phyloP scores from a whole-genome alignment of 305 asterid genomes.

The Fraxinus platypoda region DNA sequence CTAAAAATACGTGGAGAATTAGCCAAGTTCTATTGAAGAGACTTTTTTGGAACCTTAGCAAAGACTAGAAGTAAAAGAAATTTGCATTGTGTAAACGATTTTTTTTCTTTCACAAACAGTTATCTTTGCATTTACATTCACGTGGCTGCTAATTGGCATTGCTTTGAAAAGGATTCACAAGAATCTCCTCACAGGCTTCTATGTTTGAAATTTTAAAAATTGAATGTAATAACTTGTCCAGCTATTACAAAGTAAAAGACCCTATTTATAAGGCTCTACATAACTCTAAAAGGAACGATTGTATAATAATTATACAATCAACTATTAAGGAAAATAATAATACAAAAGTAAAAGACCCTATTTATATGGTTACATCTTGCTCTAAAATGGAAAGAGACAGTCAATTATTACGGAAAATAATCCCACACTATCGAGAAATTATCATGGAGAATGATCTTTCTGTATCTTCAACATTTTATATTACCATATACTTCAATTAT shows the following conservation, averaged over 20 bases:
- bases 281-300: no score
- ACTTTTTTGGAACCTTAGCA: not conserved
- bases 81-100: not conserved
- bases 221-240: not conserved
- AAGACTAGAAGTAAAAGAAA: not conserved
- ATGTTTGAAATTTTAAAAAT: not conserved
- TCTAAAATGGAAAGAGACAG: not conserved
- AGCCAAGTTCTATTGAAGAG: not conserved
- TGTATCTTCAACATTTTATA: not conserved
- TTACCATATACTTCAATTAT: not conserved
- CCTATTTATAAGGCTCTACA: no score
- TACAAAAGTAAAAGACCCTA: not conserved
- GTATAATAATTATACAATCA: no score
- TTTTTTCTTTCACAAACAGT: not conserved
- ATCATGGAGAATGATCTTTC: not conserved
- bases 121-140: not conserved
- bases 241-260: not conserved
- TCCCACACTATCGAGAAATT: not conserved
- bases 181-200: not conserved
- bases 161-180: not conserved
- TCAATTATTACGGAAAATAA: not conserved
- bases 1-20: not conserved
- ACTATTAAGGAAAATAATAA: no score
- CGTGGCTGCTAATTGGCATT: not conserved
- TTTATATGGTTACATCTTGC: not conserved